These are phyloP conservation scores for Hemileccinum impolitum DNA, from an alignment of 768 basidiomycete species.

Conservation along the genomic window DNA sequence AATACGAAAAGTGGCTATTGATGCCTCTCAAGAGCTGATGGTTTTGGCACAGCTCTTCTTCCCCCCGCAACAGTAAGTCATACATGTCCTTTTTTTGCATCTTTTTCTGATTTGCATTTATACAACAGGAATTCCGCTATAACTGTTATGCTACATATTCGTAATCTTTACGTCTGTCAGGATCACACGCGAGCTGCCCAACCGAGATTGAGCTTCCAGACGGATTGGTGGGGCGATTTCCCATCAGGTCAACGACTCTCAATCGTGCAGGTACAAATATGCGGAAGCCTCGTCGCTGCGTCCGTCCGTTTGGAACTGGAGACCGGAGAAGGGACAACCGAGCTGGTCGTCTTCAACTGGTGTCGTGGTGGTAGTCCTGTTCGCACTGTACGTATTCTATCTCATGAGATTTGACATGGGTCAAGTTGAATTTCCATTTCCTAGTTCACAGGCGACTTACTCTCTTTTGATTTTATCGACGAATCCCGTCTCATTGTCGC, in stretches of 20 bases:
- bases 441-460: conserved; percentile 28
- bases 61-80: conserved; percentile 26
- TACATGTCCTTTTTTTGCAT: not conserved
- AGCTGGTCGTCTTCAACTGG: conserved; percentile 31
- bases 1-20: conserved; percentile 32
- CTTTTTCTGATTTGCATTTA: not conserved
- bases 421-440: not conserved
- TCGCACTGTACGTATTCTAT: conserved; percentile 22
- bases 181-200: conserved; percentile 46
- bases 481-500: conserved; percentile 24
- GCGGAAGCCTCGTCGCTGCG: conserved; percentile 20
- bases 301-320: conserved; percentile 31
- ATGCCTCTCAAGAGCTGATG: conserved; percentile 29
- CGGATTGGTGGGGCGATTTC: conserved; percentile 34
- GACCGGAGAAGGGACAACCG: conserved; percentile 31
- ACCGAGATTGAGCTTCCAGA: conserved; percentile 27
- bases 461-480: conserved; percentile 31
- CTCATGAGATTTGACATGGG: not conserved
- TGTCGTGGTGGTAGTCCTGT: conserved; percentile 24
- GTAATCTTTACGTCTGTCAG: conserved; percentile 52
- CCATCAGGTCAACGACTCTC: conserved; percentile 32
- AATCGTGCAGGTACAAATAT: conserved; percentile 29
- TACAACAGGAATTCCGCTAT: conserved; percentile 25
- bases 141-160: conserved; percentile 41
- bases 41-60: conserved; percentile 29